Evolutionary conservation across 2,329 filamentous ascomycete species (phyloP).

Genomic region (Ascochyta pisi): DNA sequence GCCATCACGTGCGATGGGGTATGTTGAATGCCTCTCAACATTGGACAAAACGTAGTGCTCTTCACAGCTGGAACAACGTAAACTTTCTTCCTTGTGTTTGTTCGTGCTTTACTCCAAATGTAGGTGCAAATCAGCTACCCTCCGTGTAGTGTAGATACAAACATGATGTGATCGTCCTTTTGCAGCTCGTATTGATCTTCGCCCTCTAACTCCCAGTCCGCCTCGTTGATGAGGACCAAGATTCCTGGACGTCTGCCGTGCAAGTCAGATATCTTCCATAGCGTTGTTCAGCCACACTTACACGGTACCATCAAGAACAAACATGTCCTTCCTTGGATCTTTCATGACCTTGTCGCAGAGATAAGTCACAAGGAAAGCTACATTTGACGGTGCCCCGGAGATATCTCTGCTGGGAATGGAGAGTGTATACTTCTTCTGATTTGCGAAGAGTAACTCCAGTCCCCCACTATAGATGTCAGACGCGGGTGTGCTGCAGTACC

Average conservation of each 20-base stretch:
- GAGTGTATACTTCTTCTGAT: slow-evolving; percentile 76
- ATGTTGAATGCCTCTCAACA: not conserved
- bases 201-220: slow-evolving; percentile 97
- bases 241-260: slow-evolving; percentile 85
- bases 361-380: slow-evolving; percentile 78
- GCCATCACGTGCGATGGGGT: slow-evolving; percentile 26
- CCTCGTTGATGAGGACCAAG: slow-evolving; percentile 94
- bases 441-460: slow-evolving; percentile 90
- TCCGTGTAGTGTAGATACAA: slow-evolving; percentile 95
- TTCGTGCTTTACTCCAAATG: not conserved
- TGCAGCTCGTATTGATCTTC: slow-evolving; percentile 89
- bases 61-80: not conserved
- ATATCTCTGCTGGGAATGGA: slow-evolving; percentile 69
- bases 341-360: slow-evolving; percentile 85
- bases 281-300: slow-evolving; percentile 57
- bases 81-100: not conserved
- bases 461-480: slow-evolving; percentile 67
- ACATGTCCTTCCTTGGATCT: slow-evolving; percentile 83
- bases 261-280: slow-evolving; percentile 24
- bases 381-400: slow-evolving; percentile 67
- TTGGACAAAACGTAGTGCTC: not conserved
- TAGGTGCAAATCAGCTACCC: slow-evolving; percentile 60
- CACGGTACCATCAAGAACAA: slow-evolving; percentile 87
- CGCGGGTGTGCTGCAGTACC: not conserved
- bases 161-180: slow-evolving; percentile 84